phyloP scores from a whole-genome alignment of 179 eudicot species.

The Beta corolliflora region DNA sequence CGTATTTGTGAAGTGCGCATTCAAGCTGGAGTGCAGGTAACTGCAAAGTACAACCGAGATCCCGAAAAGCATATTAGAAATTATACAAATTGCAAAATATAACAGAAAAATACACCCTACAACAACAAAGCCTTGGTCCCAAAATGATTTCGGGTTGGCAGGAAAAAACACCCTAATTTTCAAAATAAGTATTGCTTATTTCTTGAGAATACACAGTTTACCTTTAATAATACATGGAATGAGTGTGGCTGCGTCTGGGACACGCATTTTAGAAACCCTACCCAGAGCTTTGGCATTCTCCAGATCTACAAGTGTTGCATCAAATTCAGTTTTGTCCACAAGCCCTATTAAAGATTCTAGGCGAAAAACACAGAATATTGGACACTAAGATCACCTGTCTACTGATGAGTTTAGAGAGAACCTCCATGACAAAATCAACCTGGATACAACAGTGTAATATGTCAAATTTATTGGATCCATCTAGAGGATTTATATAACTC shows the following conservation, averaged over 20 bases:
- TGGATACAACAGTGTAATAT: conserved; percentile 28
- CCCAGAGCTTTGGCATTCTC: conserved; percentile 95
- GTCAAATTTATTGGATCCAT: background rate
- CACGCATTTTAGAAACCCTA: conserved; percentile 88
- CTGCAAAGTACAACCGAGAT: conserved; percentile 44
- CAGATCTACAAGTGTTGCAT: conserved; percentile 56
- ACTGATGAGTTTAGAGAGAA: conserved; percentile 79
- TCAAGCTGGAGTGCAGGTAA: conserved; percentile 90
- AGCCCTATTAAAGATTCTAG: background rate
- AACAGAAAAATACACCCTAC: no score
- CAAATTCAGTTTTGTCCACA: conserved; percentile 19
- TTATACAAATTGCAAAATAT: background rate
- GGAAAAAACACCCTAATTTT: background rate
- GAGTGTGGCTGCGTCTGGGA: conserved; percentile 98
- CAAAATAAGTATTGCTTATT: background rate
- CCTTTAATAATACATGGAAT: conserved; percentile 79
- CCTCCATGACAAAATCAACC: conserved; percentile 97
- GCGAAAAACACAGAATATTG: background rate
- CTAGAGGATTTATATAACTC: background rate
- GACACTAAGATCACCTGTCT: conserved; percentile 60
- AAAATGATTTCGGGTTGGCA: no score
- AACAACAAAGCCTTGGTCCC: no score
- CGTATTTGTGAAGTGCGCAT: conserved; percentile 78
- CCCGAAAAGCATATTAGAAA: conserved; percentile 2
- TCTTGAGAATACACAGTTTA: conserved; percentile 18